A percentile compares a stretch with the other conserved stretches of the same genome.
Evolutionary conservation across 2,329 filamentous ascomycete genomes (phyloP).

Genomic region (Hymenoscyphus repandus): DNA sequence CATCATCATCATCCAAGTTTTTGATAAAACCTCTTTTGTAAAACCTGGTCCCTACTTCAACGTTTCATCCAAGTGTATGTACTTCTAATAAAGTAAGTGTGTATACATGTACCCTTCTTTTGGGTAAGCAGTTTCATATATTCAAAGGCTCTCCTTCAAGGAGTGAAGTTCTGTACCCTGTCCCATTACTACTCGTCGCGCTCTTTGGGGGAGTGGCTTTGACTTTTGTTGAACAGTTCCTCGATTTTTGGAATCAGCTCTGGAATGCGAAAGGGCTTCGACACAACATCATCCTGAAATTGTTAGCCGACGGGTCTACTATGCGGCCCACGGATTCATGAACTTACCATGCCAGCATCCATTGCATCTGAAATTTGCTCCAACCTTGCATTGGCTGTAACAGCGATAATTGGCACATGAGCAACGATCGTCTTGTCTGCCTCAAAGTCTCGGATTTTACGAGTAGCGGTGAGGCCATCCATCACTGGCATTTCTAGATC

Average conservation of each 20-base stretch:
- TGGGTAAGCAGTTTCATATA: too few relatives aligned
- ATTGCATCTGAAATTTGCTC: constrained; percentile 70
- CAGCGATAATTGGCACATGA: constrained; percentile 75
- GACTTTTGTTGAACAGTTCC: constrained; percentile 32
- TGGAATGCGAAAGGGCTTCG: constrained; percentile 74
- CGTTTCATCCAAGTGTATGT: too few relatives aligned
- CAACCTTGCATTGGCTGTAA: constrained; percentile 73
- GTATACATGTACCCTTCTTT: too few relatives aligned
- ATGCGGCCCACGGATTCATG: background rate
- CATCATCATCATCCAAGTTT: too few relatives aligned
- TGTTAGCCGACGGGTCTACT: constrained; percentile 16
- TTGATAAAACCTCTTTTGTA: too few relatives aligned
- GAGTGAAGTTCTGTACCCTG: too few relatives aligned
- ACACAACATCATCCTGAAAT: constrained; percentile 65
- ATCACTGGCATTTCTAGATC: constrained; percentile 81
- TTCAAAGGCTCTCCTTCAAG: too few relatives aligned
- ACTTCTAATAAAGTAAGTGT: too few relatives aligned
- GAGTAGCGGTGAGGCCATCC: constrained; percentile 72
- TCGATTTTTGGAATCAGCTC: constrained; percentile 65
- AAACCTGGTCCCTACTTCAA: too few relatives aligned
- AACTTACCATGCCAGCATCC: constrained; percentile 64
- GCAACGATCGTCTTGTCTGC: constrained; percentile 51
- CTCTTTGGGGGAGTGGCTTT: too few relatives aligned
- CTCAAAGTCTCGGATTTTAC: constrained; percentile 64
- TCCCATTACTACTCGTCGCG: too few relatives aligned